phyloP scores from a whole-genome alignment of 768 basidiomycete genomes.

The Boletus sp. region DNA sequence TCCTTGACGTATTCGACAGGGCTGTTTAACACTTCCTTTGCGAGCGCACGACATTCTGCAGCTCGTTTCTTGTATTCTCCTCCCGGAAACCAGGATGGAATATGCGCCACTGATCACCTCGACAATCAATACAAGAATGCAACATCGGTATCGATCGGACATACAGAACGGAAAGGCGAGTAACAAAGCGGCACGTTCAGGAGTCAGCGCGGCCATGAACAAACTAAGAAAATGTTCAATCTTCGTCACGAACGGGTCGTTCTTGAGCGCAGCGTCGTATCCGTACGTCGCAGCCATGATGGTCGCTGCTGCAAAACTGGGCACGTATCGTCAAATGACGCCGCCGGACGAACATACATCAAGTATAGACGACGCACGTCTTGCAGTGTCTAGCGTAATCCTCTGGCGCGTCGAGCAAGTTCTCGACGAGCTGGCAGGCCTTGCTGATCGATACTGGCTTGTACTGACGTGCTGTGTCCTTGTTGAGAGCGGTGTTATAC shows the following conservation, averaged over 20 bases:
- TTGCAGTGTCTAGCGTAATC: slow-evolving; percentile 16
- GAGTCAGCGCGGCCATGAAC: slow-evolving; percentile 11
- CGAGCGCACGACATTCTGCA: slow-evolving; percentile 18
- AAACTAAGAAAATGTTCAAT: slow-evolving; percentile 11
- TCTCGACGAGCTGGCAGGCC: slow-evolving; percentile 22
- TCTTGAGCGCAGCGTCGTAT: slow-evolving; percentile 21
- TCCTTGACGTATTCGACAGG: slow-evolving; percentile 24
- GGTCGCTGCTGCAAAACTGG: slow-evolving; percentile 21
- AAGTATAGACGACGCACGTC: slow-evolving; percentile 21
- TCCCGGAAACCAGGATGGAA: slow-evolving; percentile 37
- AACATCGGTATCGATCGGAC: background rate
- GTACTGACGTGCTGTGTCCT: slow-evolving; percentile 11
- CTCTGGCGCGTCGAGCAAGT: slow-evolving; percentile 20
- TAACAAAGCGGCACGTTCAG: slow-evolving; percentile 23
- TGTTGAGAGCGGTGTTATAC: slow-evolving; percentile 21
- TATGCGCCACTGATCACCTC: slow-evolving; percentile 17
- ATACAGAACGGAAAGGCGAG: slow-evolving; percentile 27
- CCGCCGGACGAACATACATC: background rate
- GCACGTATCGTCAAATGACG: background rate
- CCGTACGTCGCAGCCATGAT: slow-evolving; percentile 28
- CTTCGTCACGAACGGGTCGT: slow-evolving; percentile 29
- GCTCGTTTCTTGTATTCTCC: slow-evolving; percentile 24
- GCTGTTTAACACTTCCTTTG: slow-evolving; percentile 18
- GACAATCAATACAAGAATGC: background rate
- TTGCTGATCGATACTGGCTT: slow-evolving; percentile 15